Percentiles rank a stretch among this genome's conserved stretches.
Conservation (phyloP, 768 basidiomycete genomes). For the Russula olivacea region DNA sequence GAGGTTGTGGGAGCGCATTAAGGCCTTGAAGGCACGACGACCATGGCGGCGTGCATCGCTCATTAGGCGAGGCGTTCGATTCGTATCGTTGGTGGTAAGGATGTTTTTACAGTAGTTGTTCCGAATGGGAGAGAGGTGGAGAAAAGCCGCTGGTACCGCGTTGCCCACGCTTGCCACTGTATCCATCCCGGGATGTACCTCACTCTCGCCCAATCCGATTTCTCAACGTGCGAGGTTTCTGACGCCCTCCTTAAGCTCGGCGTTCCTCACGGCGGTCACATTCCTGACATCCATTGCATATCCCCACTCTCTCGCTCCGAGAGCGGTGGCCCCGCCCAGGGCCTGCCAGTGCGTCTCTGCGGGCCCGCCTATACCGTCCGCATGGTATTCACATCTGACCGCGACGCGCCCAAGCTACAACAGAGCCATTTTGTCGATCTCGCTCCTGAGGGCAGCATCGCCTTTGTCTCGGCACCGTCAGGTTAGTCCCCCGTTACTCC, state of each 20-base stretch:
- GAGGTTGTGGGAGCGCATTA: conserved; percentile 69
- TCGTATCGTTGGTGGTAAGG: conserved; percentile 1
- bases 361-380: conserved; percentile 85
- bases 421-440: conserved; percentile 78
- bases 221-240: conserved; percentile 79
- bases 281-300: conserved; percentile 68
- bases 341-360: conserved; percentile 40
- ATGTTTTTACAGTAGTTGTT: neutral
- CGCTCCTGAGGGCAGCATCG: conserved; percentile 53
- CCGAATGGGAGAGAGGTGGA: neutral
- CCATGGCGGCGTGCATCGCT: conserved; percentile 34
- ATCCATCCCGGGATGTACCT: conserved; percentile 4
- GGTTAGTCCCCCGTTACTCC: conserved; percentile 39
- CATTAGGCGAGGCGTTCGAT: conserved; percentile 2
- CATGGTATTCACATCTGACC: conserved; percentile 62
- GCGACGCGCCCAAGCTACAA: conserved; percentile 53
- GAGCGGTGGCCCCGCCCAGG: conserved; percentile 28
- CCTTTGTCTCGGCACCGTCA: conserved; percentile 70
- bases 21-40: conserved; percentile 44
- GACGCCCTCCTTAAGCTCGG: conserved; percentile 84
- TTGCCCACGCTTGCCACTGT: neutral
- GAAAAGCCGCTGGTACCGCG: neutral
- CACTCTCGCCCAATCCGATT: conserved; percentile 30
- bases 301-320: conserved; percentile 39
- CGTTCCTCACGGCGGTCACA: conserved; percentile 61